phyloP scores from a whole-genome alignment of 73 alveolate species.

The Tetrahymena malaccensis region DNA sequence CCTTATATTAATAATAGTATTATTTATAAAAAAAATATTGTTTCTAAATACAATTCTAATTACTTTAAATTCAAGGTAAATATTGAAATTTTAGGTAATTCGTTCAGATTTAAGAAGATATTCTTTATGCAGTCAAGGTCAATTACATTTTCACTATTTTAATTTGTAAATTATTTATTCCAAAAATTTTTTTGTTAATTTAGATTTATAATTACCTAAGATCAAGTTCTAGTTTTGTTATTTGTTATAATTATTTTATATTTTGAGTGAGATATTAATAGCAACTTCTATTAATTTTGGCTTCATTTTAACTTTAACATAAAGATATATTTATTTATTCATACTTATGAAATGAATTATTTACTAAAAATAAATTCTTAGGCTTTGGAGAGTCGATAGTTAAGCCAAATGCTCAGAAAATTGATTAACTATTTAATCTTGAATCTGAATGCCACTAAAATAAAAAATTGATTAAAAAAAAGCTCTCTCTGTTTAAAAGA shows the following conservation, averaged over 20 bases:
- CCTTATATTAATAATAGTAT: not conserved
- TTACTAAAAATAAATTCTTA: not conserved
- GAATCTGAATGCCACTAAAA: not conserved
- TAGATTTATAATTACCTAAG: not conserved
- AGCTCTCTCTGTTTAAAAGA: not conserved
- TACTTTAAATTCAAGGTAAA: not conserved
- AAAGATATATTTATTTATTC: too few relatives aligned
- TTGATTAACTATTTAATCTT: not conserved
- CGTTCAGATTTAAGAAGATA: not conserved
- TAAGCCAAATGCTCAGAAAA: not conserved
- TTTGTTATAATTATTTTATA: too few relatives aligned
- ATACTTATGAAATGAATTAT: too few relatives aligned
- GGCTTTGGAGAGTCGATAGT: not conserved
- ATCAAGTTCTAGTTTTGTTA: not conserved
- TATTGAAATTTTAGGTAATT: not conserved
- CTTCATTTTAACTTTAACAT: not conserved
- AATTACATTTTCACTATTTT: not conserved
- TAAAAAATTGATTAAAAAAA: not conserved
- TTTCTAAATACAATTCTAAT: not conserved
- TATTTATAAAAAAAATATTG: not conserved
- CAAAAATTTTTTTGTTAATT: too few relatives aligned
- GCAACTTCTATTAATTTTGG: not conserved
- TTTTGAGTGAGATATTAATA: not conserved
- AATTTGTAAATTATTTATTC: too few relatives aligned
- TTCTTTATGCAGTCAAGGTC: not conserved